Conservation (phyloP, 2,329 filamentous ascomycete genomes). For the Teratosphaeriaceae sp. region DNA sequence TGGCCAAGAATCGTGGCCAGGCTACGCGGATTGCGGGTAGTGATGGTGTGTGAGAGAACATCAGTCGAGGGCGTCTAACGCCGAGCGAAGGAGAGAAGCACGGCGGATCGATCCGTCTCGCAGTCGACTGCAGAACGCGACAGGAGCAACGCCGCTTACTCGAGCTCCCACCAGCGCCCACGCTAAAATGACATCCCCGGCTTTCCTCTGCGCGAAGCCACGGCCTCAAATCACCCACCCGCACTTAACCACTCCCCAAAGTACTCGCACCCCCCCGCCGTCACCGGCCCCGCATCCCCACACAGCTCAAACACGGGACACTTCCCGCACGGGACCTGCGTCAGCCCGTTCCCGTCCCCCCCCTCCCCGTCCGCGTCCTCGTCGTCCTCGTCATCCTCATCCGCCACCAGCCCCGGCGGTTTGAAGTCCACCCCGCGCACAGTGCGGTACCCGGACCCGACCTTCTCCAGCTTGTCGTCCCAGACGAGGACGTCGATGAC, state of each 20-base stretch:
- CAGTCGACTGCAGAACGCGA: too few species aligned
- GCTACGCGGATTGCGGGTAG: too few species aligned
- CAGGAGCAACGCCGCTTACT: too few species aligned
- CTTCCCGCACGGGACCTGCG: conserved; percentile 80
- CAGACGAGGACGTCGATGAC: conserved; percentile 83
- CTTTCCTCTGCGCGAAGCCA: neutral
- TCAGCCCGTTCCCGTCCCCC: conserved; percentile 69
- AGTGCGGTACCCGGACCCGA: conserved; percentile 45
- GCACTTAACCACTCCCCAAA: conserved; percentile 77
- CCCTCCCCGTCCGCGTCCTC: conserved; percentile 44
- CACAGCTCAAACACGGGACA: conserved; percentile 94
- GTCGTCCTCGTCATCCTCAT: conserved; percentile 25
- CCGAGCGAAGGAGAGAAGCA: too few species aligned
- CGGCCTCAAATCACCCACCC: neutral
- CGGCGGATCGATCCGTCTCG: too few species aligned
- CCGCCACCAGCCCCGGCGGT: conserved; percentile 16
- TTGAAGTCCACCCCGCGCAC: conserved; percentile 29
- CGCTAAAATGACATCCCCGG: conserved; percentile 13
- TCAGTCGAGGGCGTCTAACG: too few species aligned
- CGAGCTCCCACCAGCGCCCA: conserved; percentile 14
- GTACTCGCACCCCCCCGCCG: conserved; percentile 84
- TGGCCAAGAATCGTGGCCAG: too few species aligned
- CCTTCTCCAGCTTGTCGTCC: conserved; percentile 73
- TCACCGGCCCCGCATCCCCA: conserved; percentile 79
- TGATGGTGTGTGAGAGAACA: too few species aligned